These are phyloP conservation scores for Penicillium riverlandense DNA, from an alignment of 495 filamentous ascomycete genomes.

Conservation along the genomic window DNA sequence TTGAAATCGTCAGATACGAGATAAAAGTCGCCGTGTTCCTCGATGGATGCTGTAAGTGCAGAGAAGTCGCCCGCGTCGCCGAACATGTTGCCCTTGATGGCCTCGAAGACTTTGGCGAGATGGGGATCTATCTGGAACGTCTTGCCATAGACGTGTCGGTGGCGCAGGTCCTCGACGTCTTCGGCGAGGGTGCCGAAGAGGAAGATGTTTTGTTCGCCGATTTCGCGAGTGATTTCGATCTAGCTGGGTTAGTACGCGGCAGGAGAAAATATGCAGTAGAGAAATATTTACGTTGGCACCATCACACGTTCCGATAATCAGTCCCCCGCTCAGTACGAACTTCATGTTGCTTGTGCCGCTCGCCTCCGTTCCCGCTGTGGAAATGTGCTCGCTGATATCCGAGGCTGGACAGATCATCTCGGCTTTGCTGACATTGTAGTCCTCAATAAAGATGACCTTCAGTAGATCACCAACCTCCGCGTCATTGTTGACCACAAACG, in stretches of 20 bases:
- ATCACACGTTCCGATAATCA: slow-evolving; percentile 97
- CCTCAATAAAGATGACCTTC: slow-evolving; percentile 94
- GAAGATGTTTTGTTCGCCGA: slow-evolving; percentile 95
- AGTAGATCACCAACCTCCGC: slow-evolving; percentile 85
- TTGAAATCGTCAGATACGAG: slow-evolving; percentile 95
- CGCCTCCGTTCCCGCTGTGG: slow-evolving; percentile 88
- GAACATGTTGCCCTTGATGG: slow-evolving; percentile 69
- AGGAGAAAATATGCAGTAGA: background rate
- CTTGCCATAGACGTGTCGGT: slow-evolving; percentile 75
- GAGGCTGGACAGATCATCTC: slow-evolving; percentile 93
- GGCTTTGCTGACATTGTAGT: slow-evolving; percentile 99
- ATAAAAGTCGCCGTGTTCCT: slow-evolving; percentile 94
- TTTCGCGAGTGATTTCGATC: slow-evolving; percentile 98
- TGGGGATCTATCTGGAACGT: slow-evolving; percentile 64
- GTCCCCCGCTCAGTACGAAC: slow-evolving; percentile 91
- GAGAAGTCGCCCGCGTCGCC: slow-evolving; percentile 68
- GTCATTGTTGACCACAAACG: slow-evolving; percentile 86
- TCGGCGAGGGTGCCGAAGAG: slow-evolving; percentile 95
- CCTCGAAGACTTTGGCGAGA: slow-evolving; percentile 73
- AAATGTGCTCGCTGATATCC: slow-evolving; percentile 97
- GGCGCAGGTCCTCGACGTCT: slow-evolving; percentile 93
- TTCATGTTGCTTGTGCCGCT: slow-evolving; percentile 86
- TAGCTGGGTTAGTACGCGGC: slow-evolving; percentile 23
- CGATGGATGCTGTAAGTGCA: slow-evolving; percentile 74
- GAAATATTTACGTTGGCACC: slow-evolving; percentile 72